Base-by-base conservation (phyloP, 345 rosid species). In the Salix purpurea region DNA sequence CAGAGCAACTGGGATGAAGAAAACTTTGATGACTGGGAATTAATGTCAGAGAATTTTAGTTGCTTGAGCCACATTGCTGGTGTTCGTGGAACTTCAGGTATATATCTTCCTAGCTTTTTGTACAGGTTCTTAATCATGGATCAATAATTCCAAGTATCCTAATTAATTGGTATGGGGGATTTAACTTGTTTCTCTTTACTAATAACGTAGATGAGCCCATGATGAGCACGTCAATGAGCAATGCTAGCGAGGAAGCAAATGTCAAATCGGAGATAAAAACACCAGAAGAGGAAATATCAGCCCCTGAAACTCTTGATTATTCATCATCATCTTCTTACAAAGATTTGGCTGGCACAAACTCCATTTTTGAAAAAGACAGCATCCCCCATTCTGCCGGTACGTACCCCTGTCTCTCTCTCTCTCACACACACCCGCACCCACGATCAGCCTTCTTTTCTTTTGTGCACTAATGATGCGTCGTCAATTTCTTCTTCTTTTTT, bases 1-100 rank as follows among this genome's bases (percentile, higher is more conserved):
- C 90, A 94, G 96, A 82, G 88, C 74, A 81, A 69, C 86, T 85
- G 86, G 87, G 84, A 87, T 77, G 78, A 87, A 78, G 77, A 85
- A 56, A 79, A 54, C 80, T 70, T 58, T n/a, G 62, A 73, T 72
- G 80, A 83, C 52, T 87, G 95, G 92, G 88, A 77, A 58, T n/a
- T n/a, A 65, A 82, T 83, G 80, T 82, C 88, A 60, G 92, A 86
- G 87, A 77, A 83, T 80, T 86, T 84, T 80, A 86, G 86, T 78
- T 89, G 86, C 83, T 74, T 77, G 82, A 86, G 86, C 79, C 85
- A 81, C 69, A 44, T 80, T 12, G 78, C 84, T 39, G 74, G 72
- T 42, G 23, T 61, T 67, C 56, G 73, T 64, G 82, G 85, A 56
- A 70, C 80, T 76, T 77, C 86, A 79, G 94, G 94, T 91, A 73